phyloP scores from a whole-genome alignment of 2,329 filamentous ascomycete species.

The Huntiella savannae region DNA sequence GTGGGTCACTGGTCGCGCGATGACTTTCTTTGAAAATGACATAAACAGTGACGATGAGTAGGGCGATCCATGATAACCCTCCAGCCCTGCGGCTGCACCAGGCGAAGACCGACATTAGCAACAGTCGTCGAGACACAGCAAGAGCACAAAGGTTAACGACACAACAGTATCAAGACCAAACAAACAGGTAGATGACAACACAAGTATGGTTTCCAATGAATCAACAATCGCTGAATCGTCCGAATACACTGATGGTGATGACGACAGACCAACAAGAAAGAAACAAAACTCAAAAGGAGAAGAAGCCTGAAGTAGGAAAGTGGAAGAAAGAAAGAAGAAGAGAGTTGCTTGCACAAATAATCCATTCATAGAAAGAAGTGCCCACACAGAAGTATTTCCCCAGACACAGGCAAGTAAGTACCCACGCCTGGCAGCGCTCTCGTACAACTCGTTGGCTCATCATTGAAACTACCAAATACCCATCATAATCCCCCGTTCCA shows the following conservation, averaged over 20 bases:
- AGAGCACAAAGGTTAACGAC: not conserved
- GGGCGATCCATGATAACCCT: constrained; percentile 33
- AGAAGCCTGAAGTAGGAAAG: not conserved
- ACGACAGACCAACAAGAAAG: not conserved
- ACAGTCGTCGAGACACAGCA: not conserved
- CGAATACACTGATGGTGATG: not conserved
- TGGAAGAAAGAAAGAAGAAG: not conserved
- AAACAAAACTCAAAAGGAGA: not conserved
- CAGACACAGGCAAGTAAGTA: too few relatives aligned
- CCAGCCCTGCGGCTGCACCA: constrained; percentile 36
- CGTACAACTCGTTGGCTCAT: too few relatives aligned
- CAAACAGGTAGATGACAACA: too few relatives aligned
- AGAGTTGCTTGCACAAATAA: not conserved
- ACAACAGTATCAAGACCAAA: not conserved
- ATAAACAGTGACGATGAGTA: constrained; percentile 32
- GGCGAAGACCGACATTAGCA: constrained; percentile 30
- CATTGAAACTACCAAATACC: too few relatives aligned
- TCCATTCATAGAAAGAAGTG: too few relatives aligned
- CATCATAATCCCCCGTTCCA: too few relatives aligned
- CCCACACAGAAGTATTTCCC: too few relatives aligned
- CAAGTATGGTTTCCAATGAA: too few relatives aligned
- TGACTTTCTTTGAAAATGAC: constrained; percentile 31
- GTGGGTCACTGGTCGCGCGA: constrained; percentile 17
- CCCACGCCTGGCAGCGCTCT: too few relatives aligned
- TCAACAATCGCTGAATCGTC: too few relatives aligned